Evolutionary conservation across 1,284 basidiomycete genomes (phyloP), one percentile per base, ranked within the genome.

Genomic region (Rhodotorula sp.): DNA sequence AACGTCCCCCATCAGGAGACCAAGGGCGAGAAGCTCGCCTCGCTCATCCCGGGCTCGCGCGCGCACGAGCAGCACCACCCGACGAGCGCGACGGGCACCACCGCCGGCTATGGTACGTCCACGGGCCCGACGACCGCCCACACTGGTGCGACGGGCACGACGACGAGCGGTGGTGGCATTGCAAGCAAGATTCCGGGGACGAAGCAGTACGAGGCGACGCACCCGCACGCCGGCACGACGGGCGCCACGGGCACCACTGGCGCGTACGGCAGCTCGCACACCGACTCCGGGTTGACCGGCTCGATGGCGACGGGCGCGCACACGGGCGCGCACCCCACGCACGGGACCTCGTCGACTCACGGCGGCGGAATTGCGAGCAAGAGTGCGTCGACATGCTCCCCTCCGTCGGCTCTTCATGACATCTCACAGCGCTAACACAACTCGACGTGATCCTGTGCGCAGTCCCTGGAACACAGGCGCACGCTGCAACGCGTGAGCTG

Each of bases 401-500:
- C 34, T 34, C 3, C 34, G 34, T 34, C 34, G 7, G 10, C 3
- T 59, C 21, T 19, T 27, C 9, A 23, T 19, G 4, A 1, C 4
- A 10, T 12, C 27, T 21, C 34, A 55, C 19, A 19, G 5, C 41
- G 7, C 50, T 41, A 12, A 57, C 19, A 48, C 17, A 21, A 21
- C 44, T 9, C 17, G 2, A 14, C 25, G 7, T 17, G n/a, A 25
- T n/a, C 23, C 1, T 16, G 25, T 16, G 10, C 46, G 4, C 49
- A 70, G 68, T 70, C 13, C 64, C 68, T n/a, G 68, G 68, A 19
- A 70, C 68, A 8, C 34, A 49, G 2, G 63, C 53, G 7, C 59
- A 66, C 50, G 34, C 64, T 2, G 68, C 55, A 3, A 58, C 68
- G 8, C 68, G 68, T 70, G 13, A 25, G 68, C 54, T 41, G n/a